Evolutionary conservation across 2,329 filamentous ascomycete genomes (phyloP).

Genomic region (Fusarium ambrosium): DNA sequence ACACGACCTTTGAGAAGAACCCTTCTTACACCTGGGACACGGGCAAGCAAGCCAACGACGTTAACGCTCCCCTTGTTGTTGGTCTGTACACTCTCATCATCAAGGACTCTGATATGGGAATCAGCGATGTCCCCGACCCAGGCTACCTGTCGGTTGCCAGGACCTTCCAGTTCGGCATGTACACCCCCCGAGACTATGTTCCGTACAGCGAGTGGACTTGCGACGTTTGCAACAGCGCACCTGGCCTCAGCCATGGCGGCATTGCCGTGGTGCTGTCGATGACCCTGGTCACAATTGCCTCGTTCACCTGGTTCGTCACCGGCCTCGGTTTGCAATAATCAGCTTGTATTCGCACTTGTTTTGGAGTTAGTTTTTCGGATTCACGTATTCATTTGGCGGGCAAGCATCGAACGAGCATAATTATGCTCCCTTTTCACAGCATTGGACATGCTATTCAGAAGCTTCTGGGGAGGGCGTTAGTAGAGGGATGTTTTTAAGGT

Average conservation of each 20-base stretch:
- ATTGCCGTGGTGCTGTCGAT: conserved; percentile 66
- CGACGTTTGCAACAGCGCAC: conserved; percentile 69
- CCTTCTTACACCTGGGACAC: conserved; percentile 72
- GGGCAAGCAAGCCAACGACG: conserved; percentile 60
- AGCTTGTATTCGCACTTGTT: conserved; percentile 8
- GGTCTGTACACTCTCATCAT: conserved; percentile 73
- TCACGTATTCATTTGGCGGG: conserved; percentile 33
- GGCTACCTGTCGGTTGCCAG: conserved; percentile 68
- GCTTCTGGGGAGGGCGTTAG: conserved; percentile 38
- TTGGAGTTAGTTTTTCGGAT: conserved; percentile 31
- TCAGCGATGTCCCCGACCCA: conserved; percentile 64
- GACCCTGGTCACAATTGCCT: conserved; percentile 68
- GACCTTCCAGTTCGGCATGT: conserved; percentile 70
- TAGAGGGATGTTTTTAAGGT: conserved; percentile 25
- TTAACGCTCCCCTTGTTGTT: conserved; percentile 62
- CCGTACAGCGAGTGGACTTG: conserved; percentile 67
- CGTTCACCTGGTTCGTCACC: conserved; percentile 75
- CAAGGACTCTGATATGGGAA: conserved; percentile 67
- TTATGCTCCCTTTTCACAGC: conserved; percentile 18
- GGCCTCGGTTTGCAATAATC: conserved; percentile 59
- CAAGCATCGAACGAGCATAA: conserved; percentile 41
- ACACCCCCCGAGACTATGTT: conserved; percentile 65
- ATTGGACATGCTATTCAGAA: conserved; percentile 35
- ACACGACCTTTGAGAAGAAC: conserved; percentile 70
- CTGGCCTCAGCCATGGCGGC: conserved; percentile 61